Base-by-base conservation (phyloP, 1,284 basidiomycete genomes). In the Cryptococcus maquisensis region DNA sequence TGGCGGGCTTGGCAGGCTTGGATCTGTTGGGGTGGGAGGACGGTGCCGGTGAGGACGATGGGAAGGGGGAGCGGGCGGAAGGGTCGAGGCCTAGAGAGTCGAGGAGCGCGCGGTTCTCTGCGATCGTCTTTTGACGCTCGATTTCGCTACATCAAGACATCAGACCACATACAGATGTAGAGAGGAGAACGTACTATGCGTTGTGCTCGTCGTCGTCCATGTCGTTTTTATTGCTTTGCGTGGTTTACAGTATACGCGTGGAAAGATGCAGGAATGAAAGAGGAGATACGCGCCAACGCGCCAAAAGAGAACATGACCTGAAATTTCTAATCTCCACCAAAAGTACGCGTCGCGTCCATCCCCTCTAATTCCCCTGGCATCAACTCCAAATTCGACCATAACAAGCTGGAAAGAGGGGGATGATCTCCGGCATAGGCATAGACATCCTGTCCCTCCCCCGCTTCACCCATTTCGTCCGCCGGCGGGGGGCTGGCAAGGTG, bases 401-500 rank as follows among this genome's bases (percentile, higher is more conserved):
- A 32, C 1, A 32, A 32, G 28, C 6, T 32, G 4, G 7, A 32
- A 5, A 32, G 28, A 32, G 28, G 4, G 28, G 47, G 21, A 73
- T 70, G 69, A 81, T 91, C 59, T 74, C 88, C 51, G 89, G 89
- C 36, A 80, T 90, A 52, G 90, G 90, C 12, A 83, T 88, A 52
- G 90, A 93, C 69, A 76, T 92, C 49, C 80, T 90, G 43, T 81
- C 86, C 62, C 56, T 88, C 5, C 80, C 85, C 20, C 85, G 90
- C 16, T 81, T 93, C 61, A 66, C 75, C 16, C 72, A 79, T 15
- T 62, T 90, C 15, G 63, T 86, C 4, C 42, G 67, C n/a, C 80
- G 87, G 4, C 78, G 83, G 48, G 78, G 80, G 74, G 23, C 82
- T 84, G 41, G 86, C 90, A 55, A 81, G 90, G 53, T 87, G 82